Evolutionary conservation across 2,329 filamentous ascomycete species (phyloP).

Genomic region (Immersiporthe knoxdaviesiana): DNA sequence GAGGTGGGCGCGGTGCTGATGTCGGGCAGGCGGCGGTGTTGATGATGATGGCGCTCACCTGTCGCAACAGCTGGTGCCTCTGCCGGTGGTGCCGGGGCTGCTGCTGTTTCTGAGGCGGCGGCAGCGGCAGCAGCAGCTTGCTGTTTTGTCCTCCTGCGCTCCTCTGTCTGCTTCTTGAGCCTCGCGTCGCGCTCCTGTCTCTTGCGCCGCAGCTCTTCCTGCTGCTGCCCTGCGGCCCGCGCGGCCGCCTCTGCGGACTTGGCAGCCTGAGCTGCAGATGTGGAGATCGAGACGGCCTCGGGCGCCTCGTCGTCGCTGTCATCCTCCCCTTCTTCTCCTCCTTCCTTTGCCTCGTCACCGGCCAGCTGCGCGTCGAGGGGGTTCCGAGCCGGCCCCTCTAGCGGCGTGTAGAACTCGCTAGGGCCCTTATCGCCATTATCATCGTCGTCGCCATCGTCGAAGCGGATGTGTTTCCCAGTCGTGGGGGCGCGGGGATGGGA

Average conservation of each 20-base stretch:
- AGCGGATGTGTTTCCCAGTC: conserved; percentile 37
- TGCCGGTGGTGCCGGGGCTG: conserved; percentile 31
- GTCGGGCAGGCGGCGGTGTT: conserved; percentile 19
- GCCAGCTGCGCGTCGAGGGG: conserved; percentile 32
- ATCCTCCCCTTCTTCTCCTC: conserved; percentile 43
- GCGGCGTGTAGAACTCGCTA: conserved; percentile 38
- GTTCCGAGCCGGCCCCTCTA: conserved; percentile 34
- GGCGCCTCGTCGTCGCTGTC: conserved; percentile 59
- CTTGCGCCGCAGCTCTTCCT: conserved; percentile 56
- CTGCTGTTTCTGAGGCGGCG: no score
- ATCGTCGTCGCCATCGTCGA: conserved; percentile 34
- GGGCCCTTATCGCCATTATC: conserved; percentile 30
- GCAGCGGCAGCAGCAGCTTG: conserved; percentile 33
- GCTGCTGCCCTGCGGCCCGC: conserved; percentile 55
- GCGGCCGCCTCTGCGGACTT: conserved; percentile 51
- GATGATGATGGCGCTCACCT: conserved; percentile 20
- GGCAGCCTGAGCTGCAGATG: conserved; percentile 48
- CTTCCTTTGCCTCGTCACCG: conserved; percentile 35
- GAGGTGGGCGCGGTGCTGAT: conserved; percentile 21
- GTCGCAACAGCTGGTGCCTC: conserved; percentile 26
- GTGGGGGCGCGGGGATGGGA: conserved; percentile 22
- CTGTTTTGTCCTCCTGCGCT: conserved; percentile 46
- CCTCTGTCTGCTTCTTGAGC: conserved; percentile 58
- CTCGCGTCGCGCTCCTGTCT: conserved; percentile 58
- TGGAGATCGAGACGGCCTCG: conserved; percentile 59